These are phyloP conservation scores for Chaetomiaceae sp. DNA, from an alignment of 2,329 filamentous ascomycete species.

Conservation along the genomic window DNA sequence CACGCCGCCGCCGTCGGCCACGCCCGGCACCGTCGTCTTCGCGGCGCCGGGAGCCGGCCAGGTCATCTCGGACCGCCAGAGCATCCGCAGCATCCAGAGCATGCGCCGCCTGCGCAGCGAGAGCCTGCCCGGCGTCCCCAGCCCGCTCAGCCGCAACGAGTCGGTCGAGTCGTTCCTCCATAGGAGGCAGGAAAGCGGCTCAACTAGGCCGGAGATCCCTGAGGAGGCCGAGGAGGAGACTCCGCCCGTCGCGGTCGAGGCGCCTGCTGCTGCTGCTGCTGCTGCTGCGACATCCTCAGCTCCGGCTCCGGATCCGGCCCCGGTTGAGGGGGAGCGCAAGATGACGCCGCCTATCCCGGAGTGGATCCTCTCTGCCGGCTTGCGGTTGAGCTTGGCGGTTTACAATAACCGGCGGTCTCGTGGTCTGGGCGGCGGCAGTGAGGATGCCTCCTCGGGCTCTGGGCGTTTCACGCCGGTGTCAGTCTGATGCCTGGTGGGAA, in stretches of 20 bases:
- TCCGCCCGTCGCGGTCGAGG: background rate
- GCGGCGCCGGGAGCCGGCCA: slow-evolving; percentile 66
- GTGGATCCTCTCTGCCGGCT: slow-evolving; percentile 53
- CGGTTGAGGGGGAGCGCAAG: slow-evolving; percentile 36
- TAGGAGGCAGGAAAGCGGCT: slow-evolving; percentile 19
- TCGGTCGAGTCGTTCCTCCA: slow-evolving; percentile 45
- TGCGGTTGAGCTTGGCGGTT: slow-evolving; percentile 44
- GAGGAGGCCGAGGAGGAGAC: slow-evolving; percentile 28
- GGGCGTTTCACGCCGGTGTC: too few relatives aligned
- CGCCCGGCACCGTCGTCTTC: slow-evolving; percentile 65
- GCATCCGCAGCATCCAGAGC: slow-evolving; percentile 46
- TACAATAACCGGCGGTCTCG: slow-evolving; percentile 40
- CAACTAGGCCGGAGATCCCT: slow-evolving; percentile 20
- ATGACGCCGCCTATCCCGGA: slow-evolving; percentile 59
- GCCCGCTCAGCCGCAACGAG: slow-evolving; percentile 46
- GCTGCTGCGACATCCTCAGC: too few relatives aligned
- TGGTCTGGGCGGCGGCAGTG: too few relatives aligned
- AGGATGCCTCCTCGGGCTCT: too few relatives aligned
- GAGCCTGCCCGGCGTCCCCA: slow-evolving; percentile 44
- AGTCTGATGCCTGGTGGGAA: too few relatives aligned
- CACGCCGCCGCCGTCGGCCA: slow-evolving; percentile 58
- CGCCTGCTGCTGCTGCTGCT: too few relatives aligned
- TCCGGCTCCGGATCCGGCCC: background rate
- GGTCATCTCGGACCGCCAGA: slow-evolving; percentile 51
- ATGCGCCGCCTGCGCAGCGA: slow-evolving; percentile 52